These are phyloP conservation scores for Spiraea crenata DNA, from an alignment of 331 rosid species.

Conservation along the genomic window DNA sequence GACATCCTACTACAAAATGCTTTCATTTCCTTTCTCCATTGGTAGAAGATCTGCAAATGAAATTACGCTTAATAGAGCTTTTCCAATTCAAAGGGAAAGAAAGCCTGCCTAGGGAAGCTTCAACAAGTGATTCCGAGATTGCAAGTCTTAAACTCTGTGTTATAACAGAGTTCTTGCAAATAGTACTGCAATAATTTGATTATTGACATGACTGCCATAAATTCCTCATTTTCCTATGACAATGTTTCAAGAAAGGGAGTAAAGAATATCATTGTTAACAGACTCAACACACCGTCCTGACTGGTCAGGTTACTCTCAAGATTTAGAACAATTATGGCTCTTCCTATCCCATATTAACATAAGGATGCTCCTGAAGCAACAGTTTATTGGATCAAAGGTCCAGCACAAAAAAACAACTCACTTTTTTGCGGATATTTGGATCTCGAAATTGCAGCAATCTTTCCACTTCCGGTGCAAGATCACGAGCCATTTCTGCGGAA, in stretches of 20 bases:
- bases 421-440: slow-evolving; percentile 91
- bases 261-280: not conserved
- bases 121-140: not conserved
- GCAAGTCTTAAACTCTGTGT: no score
- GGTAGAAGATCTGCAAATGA: not conserved
- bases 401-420: slow-evolving; percentile 31
- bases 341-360: not conserved
- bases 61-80: not conserved
- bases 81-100: not conserved
- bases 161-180: not conserved
- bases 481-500: slow-evolving; percentile 99
- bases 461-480: slow-evolving; percentile 97
- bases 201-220: not conserved
- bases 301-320: not conserved
- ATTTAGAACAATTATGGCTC: not conserved
- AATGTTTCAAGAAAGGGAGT: not conserved
- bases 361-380: not conserved
- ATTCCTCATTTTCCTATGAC: not conserved
- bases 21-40: not conserved
- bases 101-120: not conserved
- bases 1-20: not conserved
- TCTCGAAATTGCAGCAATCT: slow-evolving; percentile 89
- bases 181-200: not conserved
- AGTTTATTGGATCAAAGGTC: not conserved
- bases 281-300: not conserved